These are phyloP conservation scores for Chaetomidium leptoderma DNA, from an alignment of 495 filamentous ascomycete genomes.

Conservation along the genomic window DNA sequence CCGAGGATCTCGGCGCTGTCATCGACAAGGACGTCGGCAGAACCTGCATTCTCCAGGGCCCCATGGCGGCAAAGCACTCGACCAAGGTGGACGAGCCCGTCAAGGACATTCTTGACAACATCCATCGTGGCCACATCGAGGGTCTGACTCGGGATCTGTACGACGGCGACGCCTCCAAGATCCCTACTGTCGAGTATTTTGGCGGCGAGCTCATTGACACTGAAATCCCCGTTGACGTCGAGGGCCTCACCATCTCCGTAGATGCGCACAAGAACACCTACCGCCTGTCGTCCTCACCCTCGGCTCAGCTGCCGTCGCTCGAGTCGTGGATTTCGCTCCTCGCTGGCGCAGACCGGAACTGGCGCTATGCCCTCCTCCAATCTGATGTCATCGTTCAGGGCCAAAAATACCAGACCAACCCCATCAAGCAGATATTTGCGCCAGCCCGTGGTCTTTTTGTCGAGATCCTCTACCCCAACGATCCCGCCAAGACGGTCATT, in stretches of 20 bases:
- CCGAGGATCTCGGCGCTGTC: constrained; percentile 92
- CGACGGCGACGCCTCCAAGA: constrained; percentile 59
- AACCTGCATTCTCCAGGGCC: constrained; percentile 93
- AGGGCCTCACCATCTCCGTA: constrained; percentile 74
- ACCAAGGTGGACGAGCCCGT: constrained; percentile 85
- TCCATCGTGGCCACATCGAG: constrained; percentile 83
- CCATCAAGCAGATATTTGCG: constrained; percentile 83
- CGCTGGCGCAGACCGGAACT: constrained; percentile 78
- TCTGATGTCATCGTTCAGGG: constrained; percentile 92
- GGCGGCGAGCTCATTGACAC: constrained; percentile 72
- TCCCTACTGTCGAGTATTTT: constrained; percentile 91
- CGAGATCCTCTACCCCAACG: constrained; percentile 73
- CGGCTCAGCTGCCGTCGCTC: constrained; percentile 64
- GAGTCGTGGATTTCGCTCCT: constrained; percentile 84
- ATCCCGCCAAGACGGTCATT: constrained; percentile 75
- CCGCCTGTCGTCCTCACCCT: constrained; percentile 67
- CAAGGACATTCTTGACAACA: constrained; percentile 83
- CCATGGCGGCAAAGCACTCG: constrained; percentile 88
- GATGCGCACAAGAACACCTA: constrained; percentile 73
- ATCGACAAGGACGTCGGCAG: constrained; percentile 92
- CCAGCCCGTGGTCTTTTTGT: constrained; percentile 82
- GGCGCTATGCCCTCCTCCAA: constrained; percentile 97
- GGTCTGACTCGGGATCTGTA: constrained; percentile 77
- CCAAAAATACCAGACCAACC: constrained; percentile 94
- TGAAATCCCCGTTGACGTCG: constrained; percentile 59